A percentile compares a stretch with the other conserved stretches of the same genome.
Evolutionary conservation across 202 grass and related monocot genomes (phyloP).

Genomic region (Digitaria exilis): DNA sequence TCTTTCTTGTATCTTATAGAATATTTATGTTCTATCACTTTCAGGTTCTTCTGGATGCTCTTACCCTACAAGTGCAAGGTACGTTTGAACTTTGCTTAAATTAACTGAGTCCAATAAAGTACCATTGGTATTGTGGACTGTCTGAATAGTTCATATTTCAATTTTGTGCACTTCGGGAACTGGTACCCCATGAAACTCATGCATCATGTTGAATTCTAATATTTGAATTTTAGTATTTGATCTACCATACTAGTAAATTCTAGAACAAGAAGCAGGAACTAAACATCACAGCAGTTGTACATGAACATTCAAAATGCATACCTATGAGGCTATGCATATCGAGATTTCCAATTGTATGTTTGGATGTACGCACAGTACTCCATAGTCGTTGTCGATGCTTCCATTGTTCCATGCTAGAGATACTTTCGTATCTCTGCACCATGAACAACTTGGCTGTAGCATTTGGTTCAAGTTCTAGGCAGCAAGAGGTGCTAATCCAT

Average conservation of each 20-base stretch:
- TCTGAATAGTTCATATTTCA: background rate
- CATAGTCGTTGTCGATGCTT: background rate
- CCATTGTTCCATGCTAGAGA: background rate
- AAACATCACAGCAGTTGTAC: background rate
- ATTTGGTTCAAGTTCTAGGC: background rate
- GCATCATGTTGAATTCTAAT: background rate
- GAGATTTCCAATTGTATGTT: background rate
- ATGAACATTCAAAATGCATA: background rate
- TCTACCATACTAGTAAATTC: background rate
- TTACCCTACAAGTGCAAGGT: conserved; percentile 75
- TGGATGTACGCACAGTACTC: background rate
- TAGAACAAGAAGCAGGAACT: background rate
- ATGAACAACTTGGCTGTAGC: background rate
- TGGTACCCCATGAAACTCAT: background rate
- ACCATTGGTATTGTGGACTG: background rate
- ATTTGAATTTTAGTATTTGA: background rate
- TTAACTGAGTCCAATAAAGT: background rate
- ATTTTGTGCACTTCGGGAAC: background rate
- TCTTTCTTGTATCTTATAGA: background rate
- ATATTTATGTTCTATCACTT: conserved; percentile 19
- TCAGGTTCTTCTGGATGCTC: conserved; percentile 76
- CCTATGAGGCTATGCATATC: background rate
- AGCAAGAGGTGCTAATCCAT: background rate
- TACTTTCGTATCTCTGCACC: background rate
- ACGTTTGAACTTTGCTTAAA: conserved; percentile 8